These are phyloP conservation scores for Parsonsia alboflavescens DNA, from an alignment of 257 asterid genomes.

Conservation along the genomic window DNA sequence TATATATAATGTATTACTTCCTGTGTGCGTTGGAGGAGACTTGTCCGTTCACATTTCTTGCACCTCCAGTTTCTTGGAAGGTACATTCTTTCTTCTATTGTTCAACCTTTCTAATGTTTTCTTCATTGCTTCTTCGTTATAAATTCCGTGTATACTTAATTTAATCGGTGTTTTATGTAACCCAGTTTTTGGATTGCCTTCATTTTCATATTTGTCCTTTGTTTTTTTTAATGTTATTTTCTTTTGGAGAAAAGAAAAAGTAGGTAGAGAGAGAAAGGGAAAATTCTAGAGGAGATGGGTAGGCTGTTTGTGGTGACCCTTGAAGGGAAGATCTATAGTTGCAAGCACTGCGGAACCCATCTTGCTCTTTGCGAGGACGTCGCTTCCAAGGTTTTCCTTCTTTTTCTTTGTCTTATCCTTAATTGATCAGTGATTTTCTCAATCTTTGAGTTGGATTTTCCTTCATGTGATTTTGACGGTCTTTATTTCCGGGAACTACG, in stretches of 20 bases:
- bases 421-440: conserved; percentile 12
- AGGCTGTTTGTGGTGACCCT: conserved; percentile 60
- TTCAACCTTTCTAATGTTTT: no score
- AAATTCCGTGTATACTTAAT: not conserved
- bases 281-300: conserved; percentile 48
- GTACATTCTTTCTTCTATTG: not conserved
- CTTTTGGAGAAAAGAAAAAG: conserved; percentile 4
- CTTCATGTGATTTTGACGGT: conserved; percentile 2
- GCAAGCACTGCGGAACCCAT: conserved; percentile 87
- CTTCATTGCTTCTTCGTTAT: not conserved
- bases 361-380: conserved; percentile 62
- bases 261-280: conserved; percentile 4
- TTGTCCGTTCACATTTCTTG: not conserved
- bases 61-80: conserved; percentile 2
- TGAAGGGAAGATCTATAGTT: conserved; percentile 79
- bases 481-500: not conserved
- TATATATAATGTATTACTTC: not conserved
- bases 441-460: conserved; percentile 2
- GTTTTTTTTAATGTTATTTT: not conserved
- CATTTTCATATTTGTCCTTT: not conserved
- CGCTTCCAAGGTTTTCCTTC: conserved; percentile 59
- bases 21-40: not conserved
- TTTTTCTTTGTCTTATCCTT: conserved; percentile 9
- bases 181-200: conserved; percentile 7
- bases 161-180: not conserved